Evolutionary conservation across 179 eudicot species (phyloP).

Genomic region (Carnegiea gigantea): DNA sequence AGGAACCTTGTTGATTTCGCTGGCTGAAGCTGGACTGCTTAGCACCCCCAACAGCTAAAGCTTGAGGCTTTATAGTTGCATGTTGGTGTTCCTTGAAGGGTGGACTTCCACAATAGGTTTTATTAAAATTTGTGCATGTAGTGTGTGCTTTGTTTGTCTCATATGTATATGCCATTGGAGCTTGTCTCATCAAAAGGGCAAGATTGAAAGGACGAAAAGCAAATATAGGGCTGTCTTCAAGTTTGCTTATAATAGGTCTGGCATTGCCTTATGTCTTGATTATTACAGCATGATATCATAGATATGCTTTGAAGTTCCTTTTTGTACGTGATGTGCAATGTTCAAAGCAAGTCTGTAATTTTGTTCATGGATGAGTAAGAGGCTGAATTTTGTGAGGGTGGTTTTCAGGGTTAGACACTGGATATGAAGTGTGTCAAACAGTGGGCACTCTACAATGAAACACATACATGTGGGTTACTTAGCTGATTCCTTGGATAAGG

Average conservation of each 20-base stretch:
- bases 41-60: neutral
- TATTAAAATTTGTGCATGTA: neutral
- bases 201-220: neutral
- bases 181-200: neutral
- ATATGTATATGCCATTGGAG: neutral
- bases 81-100: neutral
- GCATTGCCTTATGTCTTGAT: neutral
- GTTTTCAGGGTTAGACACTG: neutral
- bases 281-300: neutral
- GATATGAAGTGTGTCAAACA: too few species aligned
- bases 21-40: neutral
- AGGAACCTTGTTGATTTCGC: neutral
- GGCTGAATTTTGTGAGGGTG: neutral
- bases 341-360: neutral
- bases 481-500: neutral
- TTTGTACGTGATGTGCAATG: neutral
- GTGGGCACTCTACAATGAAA: too few species aligned
- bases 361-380: neutral
- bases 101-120: neutral
- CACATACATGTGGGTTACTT: too few species aligned
- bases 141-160: neutral
- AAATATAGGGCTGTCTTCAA: neutral
- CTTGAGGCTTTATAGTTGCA: neutral
- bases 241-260: neutral
- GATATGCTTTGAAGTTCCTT: neutral